Base-by-base conservation (phyloP, 441 rosid species). In the Populus tomentosa region DNA sequence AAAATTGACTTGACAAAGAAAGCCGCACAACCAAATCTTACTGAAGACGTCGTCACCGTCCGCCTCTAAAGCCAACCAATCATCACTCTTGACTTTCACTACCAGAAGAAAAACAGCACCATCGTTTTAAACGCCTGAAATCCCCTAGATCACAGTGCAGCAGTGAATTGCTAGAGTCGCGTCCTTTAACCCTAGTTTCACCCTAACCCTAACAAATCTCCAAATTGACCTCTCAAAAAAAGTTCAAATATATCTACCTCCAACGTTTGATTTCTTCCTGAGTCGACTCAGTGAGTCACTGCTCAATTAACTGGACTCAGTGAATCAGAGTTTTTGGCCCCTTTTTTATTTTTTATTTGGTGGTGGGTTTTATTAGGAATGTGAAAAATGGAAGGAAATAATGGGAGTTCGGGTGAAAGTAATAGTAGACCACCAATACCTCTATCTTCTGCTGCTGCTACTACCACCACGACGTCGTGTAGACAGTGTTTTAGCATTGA, bases 341-440 rank as follows among this genome's bases (percentile, higher is more conserved):
- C 14, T 1, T n/a, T 10, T n/a, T n/a, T n/a, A n/a, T n/a, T 59
- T 7, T 59, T 61, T 5, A 16, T 40, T 40, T 9, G 40, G n/a
- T 10, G 6, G 33, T 53, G 14, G 21, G 21, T 61, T 61, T 20
- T 61, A 35, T 70, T 68, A 53, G 87, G 76, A 78, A 84, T 79
- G 93, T 80, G 72, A 76, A 79, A 75, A 76, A 92, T 91, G 97
- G 95, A 92, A 59, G 90, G 61, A 61, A 81, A 84, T 59, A 88
- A 87, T 73, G 89, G 89, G 72, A 84, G 91, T 80, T 81, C 94
- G 64, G 82, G 91, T 72, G 92, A 90, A 72, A 35, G 21, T 28
- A 35, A 28, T 1, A 89, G 89, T 16, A 85, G 78, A 81, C 95
- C 95, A 76, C 95, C 95, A 42, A 89, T 86, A 71, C 97, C 97